These are phyloP conservation scores for Cyclotella baltica DNA, from an alignment of 108 stramenopile genomes.

Conservation along the genomic window DNA sequence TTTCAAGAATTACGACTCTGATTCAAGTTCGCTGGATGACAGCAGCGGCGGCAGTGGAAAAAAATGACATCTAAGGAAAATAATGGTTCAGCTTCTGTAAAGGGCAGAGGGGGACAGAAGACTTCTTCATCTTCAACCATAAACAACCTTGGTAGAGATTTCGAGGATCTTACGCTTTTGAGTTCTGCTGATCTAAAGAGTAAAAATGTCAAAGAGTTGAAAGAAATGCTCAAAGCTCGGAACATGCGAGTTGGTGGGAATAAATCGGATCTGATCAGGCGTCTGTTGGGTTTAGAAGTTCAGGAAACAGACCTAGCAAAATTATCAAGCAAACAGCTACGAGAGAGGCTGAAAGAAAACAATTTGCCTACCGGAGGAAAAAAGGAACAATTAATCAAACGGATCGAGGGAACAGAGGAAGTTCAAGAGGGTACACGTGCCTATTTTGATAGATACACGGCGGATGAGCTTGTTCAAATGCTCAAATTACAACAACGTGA, in stretches of 20 bases:
- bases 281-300: neutral
- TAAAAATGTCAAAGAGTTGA: neutral
- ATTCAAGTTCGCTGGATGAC: too few relatives aligned
- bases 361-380: neutral
- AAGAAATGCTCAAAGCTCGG: neutral
- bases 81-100: neutral
- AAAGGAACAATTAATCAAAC: neutral
- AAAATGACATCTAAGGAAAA: neutral
- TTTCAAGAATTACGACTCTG: too few relatives aligned
- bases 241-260: neutral
- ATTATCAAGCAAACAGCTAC: neutral
- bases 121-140: too few relatives aligned
- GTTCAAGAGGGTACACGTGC: neutral
- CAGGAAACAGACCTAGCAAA: neutral
- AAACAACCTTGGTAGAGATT: too few relatives aligned
- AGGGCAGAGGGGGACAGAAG: too few relatives aligned
- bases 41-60: neutral
- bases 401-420: neutral
- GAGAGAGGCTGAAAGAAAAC: neutral
- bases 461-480: neutral
- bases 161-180: neutral
- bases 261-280: neutral
- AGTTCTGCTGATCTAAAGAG: neutral
- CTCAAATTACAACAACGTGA: neutral
- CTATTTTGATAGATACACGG: neutral